Conservation (phyloP, 805 yeast genomes). For the Pichia membranifaciens region DNA sequence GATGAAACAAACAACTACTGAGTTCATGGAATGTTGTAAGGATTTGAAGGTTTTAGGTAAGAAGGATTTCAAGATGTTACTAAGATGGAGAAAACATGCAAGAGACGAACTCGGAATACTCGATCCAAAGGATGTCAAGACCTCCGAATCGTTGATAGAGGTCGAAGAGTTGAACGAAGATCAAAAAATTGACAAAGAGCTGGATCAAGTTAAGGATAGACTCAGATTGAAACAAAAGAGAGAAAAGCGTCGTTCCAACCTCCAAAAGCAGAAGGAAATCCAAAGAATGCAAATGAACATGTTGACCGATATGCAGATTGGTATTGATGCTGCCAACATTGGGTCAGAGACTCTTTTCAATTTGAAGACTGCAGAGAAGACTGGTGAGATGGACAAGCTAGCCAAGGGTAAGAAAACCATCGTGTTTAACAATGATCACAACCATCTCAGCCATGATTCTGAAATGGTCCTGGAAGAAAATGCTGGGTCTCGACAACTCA, state of each 20-base stretch:
- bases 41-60: slow-evolving; percentile 93
- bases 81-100: slow-evolving; percentile 86
- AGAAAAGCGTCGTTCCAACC: slow-evolving; percentile 78
- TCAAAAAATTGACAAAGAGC: slow-evolving; percentile 80
- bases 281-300: slow-evolving; percentile 92
- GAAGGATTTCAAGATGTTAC: slow-evolving; percentile 80
- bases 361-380: slow-evolving; percentile 76
- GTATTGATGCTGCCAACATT: slow-evolving; percentile 81
- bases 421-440: slow-evolving; percentile 50
- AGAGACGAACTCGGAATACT: slow-evolving; percentile 70
- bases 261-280: slow-evolving; percentile 79
- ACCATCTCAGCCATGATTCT: slow-evolving; percentile 38
- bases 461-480: slow-evolving; percentile 27
- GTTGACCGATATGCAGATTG: slow-evolving; percentile 88
- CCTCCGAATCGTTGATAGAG: slow-evolving; percentile 44
- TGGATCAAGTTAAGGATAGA: slow-evolving; percentile 64
- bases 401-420: slow-evolving; percentile 69
- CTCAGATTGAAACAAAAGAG: slow-evolving; percentile 67
- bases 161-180: slow-evolving; percentile 77
- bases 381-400: slow-evolving; percentile 71
- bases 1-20: slow-evolving; percentile 71
- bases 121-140: slow-evolving; percentile 47
- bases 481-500: slow-evolving; percentile 15
- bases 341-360: slow-evolving; percentile 80
- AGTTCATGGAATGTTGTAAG: slow-evolving; percentile 74